Percentiles rank a stretch among this genome's conserved stretches.
Evolutionary conservation across 108 stramenopile genomes (phyloP).

Genomic region (Hondaea fermentalgiana): DNA sequence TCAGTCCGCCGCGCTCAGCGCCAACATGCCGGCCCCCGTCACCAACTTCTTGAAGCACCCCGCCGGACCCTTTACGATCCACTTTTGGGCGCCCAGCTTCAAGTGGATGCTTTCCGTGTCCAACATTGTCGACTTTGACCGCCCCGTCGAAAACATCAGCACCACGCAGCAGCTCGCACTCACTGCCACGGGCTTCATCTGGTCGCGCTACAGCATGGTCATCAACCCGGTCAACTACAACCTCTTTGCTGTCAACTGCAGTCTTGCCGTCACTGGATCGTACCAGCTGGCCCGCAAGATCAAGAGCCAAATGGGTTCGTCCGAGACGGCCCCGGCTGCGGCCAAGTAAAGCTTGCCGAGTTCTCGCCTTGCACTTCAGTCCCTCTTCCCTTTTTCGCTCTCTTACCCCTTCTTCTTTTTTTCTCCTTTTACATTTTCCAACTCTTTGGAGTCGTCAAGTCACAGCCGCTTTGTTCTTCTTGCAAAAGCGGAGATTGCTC

Average conservation of each 20-base stretch:
- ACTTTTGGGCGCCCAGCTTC: conserved; percentile 12
- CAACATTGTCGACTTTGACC: conserved; percentile 27
- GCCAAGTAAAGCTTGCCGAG: background rate
- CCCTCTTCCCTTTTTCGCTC: no score
- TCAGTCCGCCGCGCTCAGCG: background rate
- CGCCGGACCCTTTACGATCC: background rate
- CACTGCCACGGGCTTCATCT: conserved; percentile 24
- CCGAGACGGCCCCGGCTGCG: background rate
- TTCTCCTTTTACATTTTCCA: no score
- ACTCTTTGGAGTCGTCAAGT: no score
- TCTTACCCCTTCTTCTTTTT: no score
- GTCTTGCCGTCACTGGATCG: conserved; percentile 32
- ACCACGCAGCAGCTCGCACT: conserved; percentile 9
- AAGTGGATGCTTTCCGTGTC: background rate
- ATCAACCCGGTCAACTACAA: conserved; percentile 43
- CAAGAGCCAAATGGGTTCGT: background rate
- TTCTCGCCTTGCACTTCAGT: no score
- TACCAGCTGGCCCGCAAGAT: conserved; percentile 32
- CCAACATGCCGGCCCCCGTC: background rate
- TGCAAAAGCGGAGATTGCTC: no score
- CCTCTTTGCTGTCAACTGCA: conserved; percentile 33
- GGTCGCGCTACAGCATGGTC: conserved; percentile 35
- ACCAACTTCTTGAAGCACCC: background rate
- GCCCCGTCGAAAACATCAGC: conserved; percentile 22
- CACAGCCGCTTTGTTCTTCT: no score